A percentile compares a stretch with the other conserved stretches of the same genome.
These are phyloP conservation scores for Colletotrichum sp. DNA, from an alignment of 2,329 filamentous ascomycete genomes.

Conservation along the genomic window DNA sequence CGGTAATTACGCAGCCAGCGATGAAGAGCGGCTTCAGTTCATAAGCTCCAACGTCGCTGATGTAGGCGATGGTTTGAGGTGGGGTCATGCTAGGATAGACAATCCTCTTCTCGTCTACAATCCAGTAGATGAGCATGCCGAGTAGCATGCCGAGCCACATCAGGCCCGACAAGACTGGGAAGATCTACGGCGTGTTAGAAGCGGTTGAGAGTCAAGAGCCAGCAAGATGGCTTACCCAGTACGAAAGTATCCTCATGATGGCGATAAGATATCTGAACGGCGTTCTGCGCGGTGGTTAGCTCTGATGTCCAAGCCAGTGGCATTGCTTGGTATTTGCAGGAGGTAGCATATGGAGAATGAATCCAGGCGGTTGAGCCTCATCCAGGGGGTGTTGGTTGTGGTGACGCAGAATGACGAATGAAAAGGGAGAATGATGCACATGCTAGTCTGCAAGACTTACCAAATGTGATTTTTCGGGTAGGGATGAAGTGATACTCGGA, in stretches of 20 bases:
- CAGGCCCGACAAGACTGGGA: slow-evolving; percentile 72
- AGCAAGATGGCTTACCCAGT: slow-evolving; percentile 38
- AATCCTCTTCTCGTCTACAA: slow-evolving; percentile 55
- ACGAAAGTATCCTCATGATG: slow-evolving; percentile 25
- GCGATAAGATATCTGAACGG: not conserved
- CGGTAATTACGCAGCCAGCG: slow-evolving; percentile 71
- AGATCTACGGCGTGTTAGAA: slow-evolving; percentile 46
- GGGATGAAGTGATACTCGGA: not conserved
- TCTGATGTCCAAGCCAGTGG: not conserved
- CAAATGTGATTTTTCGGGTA: not conserved
- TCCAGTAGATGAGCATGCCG: slow-evolving; percentile 75
- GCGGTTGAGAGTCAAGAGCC: not conserved
- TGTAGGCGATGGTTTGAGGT: slow-evolving; percentile 71
- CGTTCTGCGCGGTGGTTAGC: not conserved
- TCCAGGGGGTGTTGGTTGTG: not conserved
- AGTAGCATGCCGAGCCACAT: slow-evolving; percentile 73
- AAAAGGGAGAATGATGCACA: not conserved
- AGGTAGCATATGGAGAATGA: not conserved
- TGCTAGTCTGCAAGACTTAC: slow-evolving; percentile 1
- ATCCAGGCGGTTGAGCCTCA: not conserved
- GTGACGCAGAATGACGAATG: slow-evolving; percentile 7
- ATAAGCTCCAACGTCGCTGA: slow-evolving; percentile 68
- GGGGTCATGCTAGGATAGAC: slow-evolving; percentile 66
- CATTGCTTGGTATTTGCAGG: not conserved
- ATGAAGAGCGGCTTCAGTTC: slow-evolving; percentile 81